A percentile compares a stretch with the other conserved stretches of the same genome.
Evolutionary conservation across 495 filamentous ascomycete genomes (phyloP).

Genomic region (Evernia prunastri): DNA sequence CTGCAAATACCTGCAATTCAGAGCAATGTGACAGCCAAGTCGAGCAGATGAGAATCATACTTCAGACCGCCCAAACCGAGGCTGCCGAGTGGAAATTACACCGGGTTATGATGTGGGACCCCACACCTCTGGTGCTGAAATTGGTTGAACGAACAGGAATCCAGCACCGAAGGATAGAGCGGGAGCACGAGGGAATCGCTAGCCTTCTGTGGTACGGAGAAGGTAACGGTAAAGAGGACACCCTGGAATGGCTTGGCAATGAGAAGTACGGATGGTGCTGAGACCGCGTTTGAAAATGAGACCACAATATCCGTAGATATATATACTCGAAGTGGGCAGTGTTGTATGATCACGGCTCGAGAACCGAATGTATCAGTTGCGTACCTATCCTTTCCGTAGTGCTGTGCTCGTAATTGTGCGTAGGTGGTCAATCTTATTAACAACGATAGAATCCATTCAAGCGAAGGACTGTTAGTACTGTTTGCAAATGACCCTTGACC

Average conservation of each 20-base stretch:
- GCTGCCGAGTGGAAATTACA: constrained; percentile 23
- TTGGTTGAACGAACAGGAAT: constrained; percentile 15
- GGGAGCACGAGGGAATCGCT: constrained; percentile 21
- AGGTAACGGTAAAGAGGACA: not conserved
- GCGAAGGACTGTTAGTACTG: too few species aligned
- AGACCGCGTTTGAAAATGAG: not conserved
- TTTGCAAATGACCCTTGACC: too few species aligned
- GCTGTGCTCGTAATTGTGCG: too few species aligned
- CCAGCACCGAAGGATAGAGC: constrained; percentile 11
- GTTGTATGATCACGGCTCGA: too few species aligned
- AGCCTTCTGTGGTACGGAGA: constrained; percentile 22
- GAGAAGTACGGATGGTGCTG: constrained; percentile 18
- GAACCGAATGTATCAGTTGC: too few species aligned
- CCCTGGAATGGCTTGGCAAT: constrained; percentile 6
- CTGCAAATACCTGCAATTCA: not conserved
- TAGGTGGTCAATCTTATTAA: too few species aligned
- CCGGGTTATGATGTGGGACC: constrained; percentile 23
- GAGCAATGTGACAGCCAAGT: not conserved
- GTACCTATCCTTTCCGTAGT: too few species aligned
- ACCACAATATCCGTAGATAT: too few species aligned
- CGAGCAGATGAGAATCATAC: constrained; percentile 19
- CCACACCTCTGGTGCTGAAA: constrained; percentile 19
- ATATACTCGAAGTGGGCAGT: too few species aligned
- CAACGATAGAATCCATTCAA: too few species aligned
- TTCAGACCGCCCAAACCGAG: constrained; percentile 22